These are phyloP conservation scores for Basidioascus undulatus DNA, from an alignment of 768 basidiomycete genomes.

Conservation along the genomic window DNA sequence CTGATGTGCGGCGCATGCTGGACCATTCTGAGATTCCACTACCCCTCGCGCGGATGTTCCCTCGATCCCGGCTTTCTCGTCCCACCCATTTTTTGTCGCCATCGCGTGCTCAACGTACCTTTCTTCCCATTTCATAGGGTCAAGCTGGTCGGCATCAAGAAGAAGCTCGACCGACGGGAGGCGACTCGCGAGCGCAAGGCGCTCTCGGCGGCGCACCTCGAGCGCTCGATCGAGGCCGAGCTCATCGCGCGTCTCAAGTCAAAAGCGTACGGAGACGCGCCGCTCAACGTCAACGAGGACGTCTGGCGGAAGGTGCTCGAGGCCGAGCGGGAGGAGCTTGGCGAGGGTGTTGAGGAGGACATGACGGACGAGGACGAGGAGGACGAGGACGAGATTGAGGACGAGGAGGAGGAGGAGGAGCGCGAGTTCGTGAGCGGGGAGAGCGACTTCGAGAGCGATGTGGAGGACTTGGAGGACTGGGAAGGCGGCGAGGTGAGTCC, in stretches of 20 bases:
- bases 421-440: conserved; percentile 54
- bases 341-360: conserved; percentile 32
- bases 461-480: conserved; percentile 25
- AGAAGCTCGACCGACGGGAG: conserved; percentile 85
- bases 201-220: conserved; percentile 78
- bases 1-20: no score
- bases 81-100: neutral
- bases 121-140: conserved; percentile 29
- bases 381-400: conserved; percentile 35
- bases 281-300: conserved; percentile 88
- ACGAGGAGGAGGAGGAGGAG: conserved; percentile 31
- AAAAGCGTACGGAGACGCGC: conserved; percentile 92
- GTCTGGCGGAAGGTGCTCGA: conserved; percentile 88
- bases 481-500: conserved; percentile 16
- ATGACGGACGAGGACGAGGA: conserved; percentile 26
- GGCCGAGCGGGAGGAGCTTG: conserved; percentile 31
- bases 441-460: conserved; percentile 40
- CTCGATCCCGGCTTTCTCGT: neutral
- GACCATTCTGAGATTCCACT: no score
- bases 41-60: no score
- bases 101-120: neutral
- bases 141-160: conserved; percentile 82
- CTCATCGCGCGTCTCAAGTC: conserved; percentile 83
- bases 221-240: conserved; percentile 86
- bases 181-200: conserved; percentile 84